phyloP scores from a whole-genome alignment of 2,329 filamentous ascomycete genomes.

The Penicillium verrucosum region DNA sequence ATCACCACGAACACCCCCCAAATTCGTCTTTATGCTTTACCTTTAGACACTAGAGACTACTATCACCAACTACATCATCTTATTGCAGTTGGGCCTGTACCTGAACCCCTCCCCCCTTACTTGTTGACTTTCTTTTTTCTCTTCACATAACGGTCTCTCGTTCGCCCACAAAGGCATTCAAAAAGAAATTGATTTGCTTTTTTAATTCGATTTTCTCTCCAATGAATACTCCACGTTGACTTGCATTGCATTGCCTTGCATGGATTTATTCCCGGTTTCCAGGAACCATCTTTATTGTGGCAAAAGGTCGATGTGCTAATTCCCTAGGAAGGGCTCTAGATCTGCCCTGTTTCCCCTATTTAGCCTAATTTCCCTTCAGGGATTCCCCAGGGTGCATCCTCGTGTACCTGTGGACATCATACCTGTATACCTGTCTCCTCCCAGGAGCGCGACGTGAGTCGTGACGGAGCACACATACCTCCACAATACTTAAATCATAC shows the following conservation, averaged over 20 bases:
- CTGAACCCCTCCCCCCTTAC: neutral
- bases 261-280: slow-evolving; percentile 18
- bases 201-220: neutral
- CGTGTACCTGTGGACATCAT: neutral
- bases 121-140: neutral
- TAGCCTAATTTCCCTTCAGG: neutral
- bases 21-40: neutral
- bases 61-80: neutral
- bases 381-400: neutral
- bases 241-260: slow-evolving; percentile 25
- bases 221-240: slow-evolving; percentile 10
- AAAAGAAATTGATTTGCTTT: neutral
- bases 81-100: neutral
- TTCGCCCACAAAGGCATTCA: neutral
- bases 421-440: neutral
- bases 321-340: neutral
- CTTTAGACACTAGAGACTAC: neutral
- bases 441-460: slow-evolving; percentile 8
- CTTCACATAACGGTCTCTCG: neutral
- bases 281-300: slow-evolving; percentile 11
- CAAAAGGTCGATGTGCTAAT: slow-evolving; percentile 11
- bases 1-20: neutral
- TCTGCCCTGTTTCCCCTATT: neutral
- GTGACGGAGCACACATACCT: neutral
- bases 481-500: neutral